Evolutionary conservation across 768 basidiomycete genomes (phyloP).

Genomic region (Pleurotus salmoneostramineus): DNA sequence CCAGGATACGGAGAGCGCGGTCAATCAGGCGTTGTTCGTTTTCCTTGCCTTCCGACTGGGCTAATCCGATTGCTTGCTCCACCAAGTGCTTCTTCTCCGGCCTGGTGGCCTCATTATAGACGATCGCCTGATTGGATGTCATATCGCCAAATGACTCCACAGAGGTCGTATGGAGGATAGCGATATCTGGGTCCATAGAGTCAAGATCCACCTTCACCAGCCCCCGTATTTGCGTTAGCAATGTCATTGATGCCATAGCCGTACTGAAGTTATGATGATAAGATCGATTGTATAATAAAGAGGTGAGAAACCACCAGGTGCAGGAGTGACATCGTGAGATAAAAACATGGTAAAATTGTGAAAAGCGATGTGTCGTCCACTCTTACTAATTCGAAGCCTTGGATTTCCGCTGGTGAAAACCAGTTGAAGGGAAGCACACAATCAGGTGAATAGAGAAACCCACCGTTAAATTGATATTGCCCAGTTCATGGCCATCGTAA

Average conservation of each 20-base stretch:
- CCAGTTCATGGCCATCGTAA: not conserved
- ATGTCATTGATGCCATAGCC: too few species aligned
- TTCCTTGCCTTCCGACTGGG: conserved; percentile 15
- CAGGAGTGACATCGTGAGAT: too few species aligned
- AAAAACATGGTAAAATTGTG: too few species aligned
- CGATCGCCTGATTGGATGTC: conserved; percentile 49
- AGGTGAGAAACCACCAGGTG: too few species aligned
- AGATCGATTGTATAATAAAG: too few species aligned
- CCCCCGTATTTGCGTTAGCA: too few species aligned
- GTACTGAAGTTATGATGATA: too few species aligned
- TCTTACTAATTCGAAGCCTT: too few species aligned
- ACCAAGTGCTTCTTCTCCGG: conserved; percentile 27
- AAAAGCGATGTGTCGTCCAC: too few species aligned
- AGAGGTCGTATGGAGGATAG: conserved; percentile 24
- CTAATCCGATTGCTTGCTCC: conserved; percentile 26
- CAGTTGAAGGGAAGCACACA: too few species aligned
- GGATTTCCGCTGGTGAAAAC: too few species aligned
- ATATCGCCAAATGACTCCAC: conserved; percentile 34
- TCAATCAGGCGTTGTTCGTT: conserved; percentile 20
- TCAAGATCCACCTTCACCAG: conserved; percentile 36
- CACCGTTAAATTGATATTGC: not conserved
- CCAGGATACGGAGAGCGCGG: conserved; percentile 35
- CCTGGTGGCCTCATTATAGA: conserved; percentile 26
- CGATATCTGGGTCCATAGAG: conserved; percentile 42
- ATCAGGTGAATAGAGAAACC: too few species aligned